Conservation (phyloP, 768 basidiomycete genomes). For the Clitopilus hobsonii region DNA sequence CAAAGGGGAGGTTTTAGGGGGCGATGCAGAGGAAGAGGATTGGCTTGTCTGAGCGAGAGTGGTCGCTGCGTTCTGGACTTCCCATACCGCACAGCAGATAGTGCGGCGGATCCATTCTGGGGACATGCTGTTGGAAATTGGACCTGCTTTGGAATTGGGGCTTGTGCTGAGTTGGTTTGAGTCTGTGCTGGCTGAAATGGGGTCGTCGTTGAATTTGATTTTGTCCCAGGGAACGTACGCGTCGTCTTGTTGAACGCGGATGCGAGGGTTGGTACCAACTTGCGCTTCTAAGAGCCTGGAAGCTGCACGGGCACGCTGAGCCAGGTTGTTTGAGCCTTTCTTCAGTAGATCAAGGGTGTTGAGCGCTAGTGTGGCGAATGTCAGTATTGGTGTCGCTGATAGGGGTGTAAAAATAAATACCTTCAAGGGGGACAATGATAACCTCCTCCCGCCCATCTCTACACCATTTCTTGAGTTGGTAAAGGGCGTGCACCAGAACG, state of each 20-base stretch:
- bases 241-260: conserved; percentile 77
- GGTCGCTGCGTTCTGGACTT: conserved; percentile 44
- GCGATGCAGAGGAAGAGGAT: not conserved
- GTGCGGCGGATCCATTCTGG: conserved; percentile 86
- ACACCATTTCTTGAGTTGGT: conserved; percentile 81
- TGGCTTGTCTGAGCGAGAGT: not conserved
- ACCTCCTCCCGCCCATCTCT: conserved; percentile 72
- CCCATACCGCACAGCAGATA: conserved; percentile 80
- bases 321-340: conserved; percentile 77
- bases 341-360: conserved; percentile 91
- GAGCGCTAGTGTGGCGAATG: conserved; percentile 48
- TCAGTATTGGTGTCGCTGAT: not conserved
- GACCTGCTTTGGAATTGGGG: conserved; percentile 11
- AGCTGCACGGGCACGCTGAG: conserved; percentile 80
- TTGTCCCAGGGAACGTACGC: conserved; percentile 81
- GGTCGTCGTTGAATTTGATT: conserved; percentile 46
- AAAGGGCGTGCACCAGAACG: conserved; percentile 72
- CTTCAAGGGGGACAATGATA: conserved; percentile 84
- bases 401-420: conserved; percentile 34
- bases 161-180: not conserved
- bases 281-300: conserved; percentile 87
- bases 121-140: conserved; percentile 27
- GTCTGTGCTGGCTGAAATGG: not conserved
- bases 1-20: not conserved
- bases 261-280: conserved; percentile 78